These are phyloP conservation scores for Detonula confervacea DNA, from an alignment of 352 stramenopile genomes.

Conservation along the genomic window DNA sequence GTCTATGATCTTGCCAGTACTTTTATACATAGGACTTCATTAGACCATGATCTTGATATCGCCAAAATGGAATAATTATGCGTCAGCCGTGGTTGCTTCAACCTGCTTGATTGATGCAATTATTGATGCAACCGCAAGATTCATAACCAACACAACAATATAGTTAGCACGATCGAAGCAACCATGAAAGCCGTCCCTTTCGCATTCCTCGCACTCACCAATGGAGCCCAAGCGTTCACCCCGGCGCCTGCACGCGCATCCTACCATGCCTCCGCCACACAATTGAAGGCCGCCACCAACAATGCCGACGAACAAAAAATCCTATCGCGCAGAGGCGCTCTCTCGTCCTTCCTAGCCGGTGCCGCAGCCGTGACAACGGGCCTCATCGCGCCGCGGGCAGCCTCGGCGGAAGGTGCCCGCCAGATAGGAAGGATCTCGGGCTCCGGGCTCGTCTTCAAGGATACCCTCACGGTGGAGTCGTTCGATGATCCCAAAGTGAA, in stretches of 20 bases:
- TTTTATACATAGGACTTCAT: too few relatives aligned
- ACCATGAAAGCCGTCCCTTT: slow-evolving; percentile 1
- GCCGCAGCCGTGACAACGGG: not conserved
- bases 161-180: too few relatives aligned
- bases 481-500: slow-evolving; percentile 88
- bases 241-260: not conserved
- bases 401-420: slow-evolving; percentile 39
- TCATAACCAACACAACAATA: not conserved
- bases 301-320: slow-evolving; percentile 19
- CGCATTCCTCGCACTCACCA: slow-evolving; percentile 12
- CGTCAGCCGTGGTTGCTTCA: too few relatives aligned
- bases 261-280: not conserved
- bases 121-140: too few relatives aligned
- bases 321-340: slow-evolving; percentile 11
- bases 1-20: too few relatives aligned
- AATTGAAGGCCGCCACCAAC: slow-evolving; percentile 1
- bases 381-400: not conserved
- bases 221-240: slow-evolving; percentile 16
- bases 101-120: too few relatives aligned
- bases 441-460: slow-evolving; percentile 83
- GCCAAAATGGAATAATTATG: too few relatives aligned
- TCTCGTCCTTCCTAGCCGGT: slow-evolving; percentile 16
- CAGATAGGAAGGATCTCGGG: slow-evolving; percentile 71
- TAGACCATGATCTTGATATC: too few relatives aligned
- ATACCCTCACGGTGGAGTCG: slow-evolving; percentile 82